A percentile compares a stretch with the other conserved stretches of the same genome.
These are phyloP conservation scores for Infundibulicybe gibba DNA, from an alignment of 768 basidiomycete genomes.

Conservation along the genomic window DNA sequence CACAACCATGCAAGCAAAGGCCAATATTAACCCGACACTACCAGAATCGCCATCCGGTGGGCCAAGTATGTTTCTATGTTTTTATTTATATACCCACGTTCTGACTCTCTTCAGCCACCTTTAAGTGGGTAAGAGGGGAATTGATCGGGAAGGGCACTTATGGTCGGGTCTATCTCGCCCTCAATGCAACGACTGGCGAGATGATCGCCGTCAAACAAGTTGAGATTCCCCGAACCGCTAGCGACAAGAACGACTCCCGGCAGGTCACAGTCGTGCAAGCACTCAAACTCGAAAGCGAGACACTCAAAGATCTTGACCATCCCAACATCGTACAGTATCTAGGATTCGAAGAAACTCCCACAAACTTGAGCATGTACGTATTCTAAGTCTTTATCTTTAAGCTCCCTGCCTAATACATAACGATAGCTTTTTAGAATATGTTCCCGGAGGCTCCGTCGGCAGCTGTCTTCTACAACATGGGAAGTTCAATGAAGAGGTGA, in stretches of 20 bases:
- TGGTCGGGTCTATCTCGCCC: constrained; percentile 91
- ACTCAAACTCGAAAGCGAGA: constrained; percentile 92
- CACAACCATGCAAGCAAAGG: constrained; percentile 65
- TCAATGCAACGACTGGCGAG: constrained; percentile 95
- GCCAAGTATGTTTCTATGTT: constrained; percentile 52
- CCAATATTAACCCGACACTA: constrained; percentile 31
- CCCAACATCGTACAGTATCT: constrained; percentile 97
- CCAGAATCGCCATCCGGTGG: constrained; percentile 64
- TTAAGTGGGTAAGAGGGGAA: constrained; percentile 98
- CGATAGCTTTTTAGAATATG: constrained; percentile 93
- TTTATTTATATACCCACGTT: constrained; percentile 4
- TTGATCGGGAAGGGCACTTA: constrained; percentile 97
- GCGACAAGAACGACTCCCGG: constrained; percentile 86
- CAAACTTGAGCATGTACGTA: constrained; percentile 88
- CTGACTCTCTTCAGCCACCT: constrained; percentile 58
- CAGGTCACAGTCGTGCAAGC: constrained; percentile 87
- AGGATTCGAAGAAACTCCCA: constrained; percentile 87
- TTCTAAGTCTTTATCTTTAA: not conserved
- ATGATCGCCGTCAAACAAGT: constrained; percentile 99
- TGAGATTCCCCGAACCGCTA: constrained; percentile 87
- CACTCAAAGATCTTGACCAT: constrained; percentile 94
- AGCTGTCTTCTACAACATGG: constrained; percentile 88
- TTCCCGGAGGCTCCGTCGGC: constrained; percentile 95
- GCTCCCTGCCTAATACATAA: constrained; percentile 1
- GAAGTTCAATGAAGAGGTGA: constrained; percentile 88